Evolutionary conservation across 805 yeast genomes (phyloP).

Genomic region (Zygosaccharomyces bailii): DNA sequence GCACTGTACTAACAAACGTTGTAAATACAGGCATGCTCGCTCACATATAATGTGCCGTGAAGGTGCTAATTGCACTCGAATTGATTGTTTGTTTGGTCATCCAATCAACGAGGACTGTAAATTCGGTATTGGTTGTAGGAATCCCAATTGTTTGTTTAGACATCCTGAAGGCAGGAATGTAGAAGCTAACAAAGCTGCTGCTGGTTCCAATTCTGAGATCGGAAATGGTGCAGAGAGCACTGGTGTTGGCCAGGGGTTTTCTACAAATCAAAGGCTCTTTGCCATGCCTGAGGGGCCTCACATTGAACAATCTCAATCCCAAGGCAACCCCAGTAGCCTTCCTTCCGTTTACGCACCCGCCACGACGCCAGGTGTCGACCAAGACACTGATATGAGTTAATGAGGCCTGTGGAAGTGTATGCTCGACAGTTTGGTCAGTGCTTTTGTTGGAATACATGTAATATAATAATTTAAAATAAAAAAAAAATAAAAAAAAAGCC

Average conservation of each 20-base stretch:
- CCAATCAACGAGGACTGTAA: conserved; percentile 78
- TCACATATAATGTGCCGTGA: conserved; percentile 73
- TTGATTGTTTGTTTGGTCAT: conserved; percentile 80
- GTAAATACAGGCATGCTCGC: conserved; percentile 83
- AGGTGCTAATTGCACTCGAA: conserved; percentile 72
- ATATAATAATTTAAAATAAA: conserved; percentile 18
- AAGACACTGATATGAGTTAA: conserved; percentile 31
- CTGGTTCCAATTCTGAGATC: conserved; percentile 14
- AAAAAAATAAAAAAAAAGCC: conserved; percentile 9
- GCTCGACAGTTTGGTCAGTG: background rate
- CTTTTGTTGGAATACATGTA: conserved; percentile 2
- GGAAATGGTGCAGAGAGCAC: conserved; percentile 23
- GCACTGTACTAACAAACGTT: conserved; percentile 70
- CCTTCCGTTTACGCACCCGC: conserved; percentile 26
- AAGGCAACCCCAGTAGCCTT: conserved; percentile 45
- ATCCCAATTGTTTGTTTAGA: conserved; percentile 63
- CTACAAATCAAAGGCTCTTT: conserved; percentile 60
- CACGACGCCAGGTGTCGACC: conserved; percentile 14
- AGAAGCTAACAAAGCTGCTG: conserved; percentile 37
- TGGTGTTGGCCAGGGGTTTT: conserved; percentile 22
- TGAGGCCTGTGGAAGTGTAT: background rate
- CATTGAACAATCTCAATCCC: conserved; percentile 50
- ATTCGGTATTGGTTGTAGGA: conserved; percentile 72
- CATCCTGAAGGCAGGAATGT: conserved; percentile 75
- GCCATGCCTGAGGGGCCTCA: conserved; percentile 75